Evolutionary conservation across 768 basidiomycete species (phyloP).

Genomic region (Suillus subluteus): DNA sequence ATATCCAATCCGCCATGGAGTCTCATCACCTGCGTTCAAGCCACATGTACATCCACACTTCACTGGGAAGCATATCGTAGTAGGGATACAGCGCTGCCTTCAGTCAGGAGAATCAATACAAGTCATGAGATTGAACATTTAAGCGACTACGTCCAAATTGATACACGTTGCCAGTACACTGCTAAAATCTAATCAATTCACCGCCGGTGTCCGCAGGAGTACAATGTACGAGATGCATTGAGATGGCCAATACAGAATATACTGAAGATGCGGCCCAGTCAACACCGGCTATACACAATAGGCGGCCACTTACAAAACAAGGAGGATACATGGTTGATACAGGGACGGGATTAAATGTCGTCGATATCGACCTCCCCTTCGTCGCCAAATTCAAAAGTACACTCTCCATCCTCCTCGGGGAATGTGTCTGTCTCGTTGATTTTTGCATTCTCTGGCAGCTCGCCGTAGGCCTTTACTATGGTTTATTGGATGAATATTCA

Average conservation of each 20-base stretch:
- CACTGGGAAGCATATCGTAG: no score
- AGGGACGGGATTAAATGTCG: conserved; percentile 62
- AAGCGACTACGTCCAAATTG: conserved; percentile 16
- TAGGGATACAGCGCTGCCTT: neutral
- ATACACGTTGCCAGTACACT: conserved; percentile 21
- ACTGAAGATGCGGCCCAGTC: conserved; percentile 10
- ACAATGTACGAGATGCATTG: conserved; percentile 11
- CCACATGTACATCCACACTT: no score
- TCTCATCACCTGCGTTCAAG: no score
- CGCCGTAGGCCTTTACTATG: conserved; percentile 94
- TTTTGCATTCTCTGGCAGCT: conserved; percentile 94
- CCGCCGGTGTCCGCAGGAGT: conserved; percentile 19
- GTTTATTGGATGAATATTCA: conserved; percentile 15
- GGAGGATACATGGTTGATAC: conserved; percentile 12
- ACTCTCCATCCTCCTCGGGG: conserved; percentile 89
- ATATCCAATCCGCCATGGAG: neutral
- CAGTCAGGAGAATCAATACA: conserved; percentile 5
- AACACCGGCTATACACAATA: conserved; percentile 6
- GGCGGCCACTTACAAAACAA: conserved; percentile 21
- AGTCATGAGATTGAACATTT: conserved; percentile 11
- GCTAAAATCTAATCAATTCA: conserved; percentile 29
- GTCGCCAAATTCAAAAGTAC: conserved; percentile 88
- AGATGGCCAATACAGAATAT: conserved; percentile 20
- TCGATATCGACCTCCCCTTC: conserved; percentile 90
- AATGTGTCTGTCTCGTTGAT: conserved; percentile 96